Conservation (phyloP, 73 alveolate genomes). For the Symbiodinium pilosum region DNA sequence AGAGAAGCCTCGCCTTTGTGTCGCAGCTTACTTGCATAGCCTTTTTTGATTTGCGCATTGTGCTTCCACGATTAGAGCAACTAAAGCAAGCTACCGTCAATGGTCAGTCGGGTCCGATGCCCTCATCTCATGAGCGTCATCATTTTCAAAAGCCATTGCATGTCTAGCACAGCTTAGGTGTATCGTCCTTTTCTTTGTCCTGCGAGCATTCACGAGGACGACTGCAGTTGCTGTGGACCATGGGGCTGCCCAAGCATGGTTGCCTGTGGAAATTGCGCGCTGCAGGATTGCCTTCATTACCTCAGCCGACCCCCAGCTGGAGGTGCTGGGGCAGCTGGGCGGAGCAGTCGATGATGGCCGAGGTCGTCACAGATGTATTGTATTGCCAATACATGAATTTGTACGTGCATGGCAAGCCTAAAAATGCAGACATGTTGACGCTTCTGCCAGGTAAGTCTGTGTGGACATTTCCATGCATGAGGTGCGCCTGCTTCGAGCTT, state of each 20-base stretch:
- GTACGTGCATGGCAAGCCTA: no score
- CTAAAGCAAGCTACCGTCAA: no score
- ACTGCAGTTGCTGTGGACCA: neutral
- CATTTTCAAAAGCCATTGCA: no score
- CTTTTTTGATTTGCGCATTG: no score
- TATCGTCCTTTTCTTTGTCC: neutral
- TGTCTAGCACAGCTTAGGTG: neutral
- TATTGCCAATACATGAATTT: no score
- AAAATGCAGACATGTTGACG: no score
- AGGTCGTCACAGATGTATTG: no score
- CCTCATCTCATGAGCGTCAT: no score
- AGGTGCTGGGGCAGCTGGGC: neutral
- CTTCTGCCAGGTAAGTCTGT: neutral
- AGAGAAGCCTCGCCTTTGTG: neutral
- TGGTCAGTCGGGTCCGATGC: no score
- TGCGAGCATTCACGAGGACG: neutral
- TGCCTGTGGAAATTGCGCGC: no score
- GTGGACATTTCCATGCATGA: constrained; percentile 1
- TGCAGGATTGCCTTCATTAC: constrained; percentile 6
- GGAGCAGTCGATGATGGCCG: constrained; percentile 14
- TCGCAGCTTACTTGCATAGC: neutral
- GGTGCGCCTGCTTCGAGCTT: neutral
- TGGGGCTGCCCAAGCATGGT: no score
- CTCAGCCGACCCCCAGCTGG: neutral
- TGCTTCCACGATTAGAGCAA: no score